These are phyloP conservation scores for Pneumocystis canis DNA, from an alignment of 1,139 yeast species.

Conservation along the genomic window DNA sequence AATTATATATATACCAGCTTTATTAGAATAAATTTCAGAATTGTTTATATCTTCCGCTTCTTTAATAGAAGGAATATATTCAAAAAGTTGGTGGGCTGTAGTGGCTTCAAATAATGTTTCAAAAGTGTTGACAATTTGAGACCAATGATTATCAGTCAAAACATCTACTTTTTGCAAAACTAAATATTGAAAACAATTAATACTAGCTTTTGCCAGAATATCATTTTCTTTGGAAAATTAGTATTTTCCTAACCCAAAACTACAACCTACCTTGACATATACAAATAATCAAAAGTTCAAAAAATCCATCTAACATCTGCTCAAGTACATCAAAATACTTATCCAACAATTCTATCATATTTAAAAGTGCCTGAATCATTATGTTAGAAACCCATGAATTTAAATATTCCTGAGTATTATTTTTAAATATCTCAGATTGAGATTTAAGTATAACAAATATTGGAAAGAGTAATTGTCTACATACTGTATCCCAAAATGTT, in stretches of 20 bases:
- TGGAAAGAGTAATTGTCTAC: slow-evolving; percentile 71
- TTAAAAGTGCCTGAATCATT: slow-evolving; percentile 82
- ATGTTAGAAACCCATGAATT: slow-evolving; percentile 96
- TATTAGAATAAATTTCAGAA: slow-evolving; percentile 15
- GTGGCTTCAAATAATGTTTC: slow-evolving; percentile 60
- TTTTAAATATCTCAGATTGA: slow-evolving; percentile 58
- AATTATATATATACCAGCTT: slow-evolving; percentile 10
- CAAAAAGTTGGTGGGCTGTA: slow-evolving; percentile 69
- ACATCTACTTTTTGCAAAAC: slow-evolving; percentile 58
- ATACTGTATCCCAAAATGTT: slow-evolving; percentile 70
- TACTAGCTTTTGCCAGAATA: slow-evolving; percentile 86
- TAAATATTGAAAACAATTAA: slow-evolving; percentile 70
- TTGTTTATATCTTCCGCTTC: slow-evolving; percentile 18
- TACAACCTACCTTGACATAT: slow-evolving; percentile 47
- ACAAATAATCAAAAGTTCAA: slow-evolving; percentile 67
- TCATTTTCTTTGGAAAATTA: slow-evolving; percentile 46
- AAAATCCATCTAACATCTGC: slow-evolving; percentile 58
- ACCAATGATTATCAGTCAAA: slow-evolving; percentile 60
- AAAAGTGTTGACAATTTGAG: slow-evolving; percentile 47
- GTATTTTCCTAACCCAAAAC: neutral
- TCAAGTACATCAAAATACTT: slow-evolving; percentile 65
- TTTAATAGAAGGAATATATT: slow-evolving; percentile 12
- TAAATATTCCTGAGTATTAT: slow-evolving; percentile 59
- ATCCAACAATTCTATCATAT: slow-evolving; percentile 68
- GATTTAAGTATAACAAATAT: slow-evolving; percentile 67